Evolutionary conservation across 768 basidiomycete species (phyloP).

Genomic region (Amanita inopinata): DNA sequence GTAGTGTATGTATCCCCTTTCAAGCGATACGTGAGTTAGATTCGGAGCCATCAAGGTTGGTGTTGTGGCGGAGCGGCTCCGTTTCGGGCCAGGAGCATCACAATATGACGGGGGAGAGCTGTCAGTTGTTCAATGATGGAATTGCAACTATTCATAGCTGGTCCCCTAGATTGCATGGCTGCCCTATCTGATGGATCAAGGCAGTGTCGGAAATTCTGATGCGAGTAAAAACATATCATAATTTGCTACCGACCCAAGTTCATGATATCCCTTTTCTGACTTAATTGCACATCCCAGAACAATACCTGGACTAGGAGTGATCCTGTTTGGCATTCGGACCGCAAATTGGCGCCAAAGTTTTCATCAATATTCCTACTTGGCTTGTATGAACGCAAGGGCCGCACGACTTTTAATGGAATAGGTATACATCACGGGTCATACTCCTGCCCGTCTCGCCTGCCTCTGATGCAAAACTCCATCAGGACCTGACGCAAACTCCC

Average conservation of each 20-base stretch:
- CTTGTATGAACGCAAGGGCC: background rate
- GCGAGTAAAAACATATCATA: background rate
- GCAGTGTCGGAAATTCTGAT: background rate
- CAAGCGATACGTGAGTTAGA: background rate
- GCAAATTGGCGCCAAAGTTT: slow-evolving; percentile 2
- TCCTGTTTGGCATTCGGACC: no score
- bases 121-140: no score
- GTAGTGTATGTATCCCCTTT: slow-evolving; percentile 3
- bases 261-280: slow-evolving; percentile 1
- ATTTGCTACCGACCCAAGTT: background rate
- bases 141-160: background rate
- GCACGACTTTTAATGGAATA: background rate
- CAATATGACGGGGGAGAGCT: no score
- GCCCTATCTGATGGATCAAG: background rate
- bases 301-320: no score
- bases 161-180: background rate
- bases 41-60: background rate
- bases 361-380: background rate
- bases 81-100: slow-evolving; percentile 5
- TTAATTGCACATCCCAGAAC: no score
- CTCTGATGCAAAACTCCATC: slow-evolving; percentile 7
- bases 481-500: background rate
- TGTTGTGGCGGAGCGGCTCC: background rate
- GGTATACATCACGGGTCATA: slow-evolving; percentile 6
- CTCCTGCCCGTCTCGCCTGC: slow-evolving; percentile 1